Base-by-base conservation (phyloP, 805 yeast species). In the Candida insectalens region DNA sequence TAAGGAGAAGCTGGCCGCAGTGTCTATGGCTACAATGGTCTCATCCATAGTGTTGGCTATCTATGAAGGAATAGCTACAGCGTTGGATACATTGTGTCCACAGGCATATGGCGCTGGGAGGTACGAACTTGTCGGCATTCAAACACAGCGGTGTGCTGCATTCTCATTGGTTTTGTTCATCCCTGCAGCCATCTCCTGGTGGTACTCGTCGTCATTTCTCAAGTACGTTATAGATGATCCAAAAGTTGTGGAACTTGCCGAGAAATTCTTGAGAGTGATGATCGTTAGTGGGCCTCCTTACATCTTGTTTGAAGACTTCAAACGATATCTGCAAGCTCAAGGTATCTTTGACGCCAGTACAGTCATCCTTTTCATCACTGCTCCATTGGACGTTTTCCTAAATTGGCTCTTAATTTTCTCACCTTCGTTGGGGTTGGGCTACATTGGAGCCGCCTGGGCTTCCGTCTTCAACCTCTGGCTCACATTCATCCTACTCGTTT, bases 271-370 rank as follows among this genome's bases (percentile, higher is more conserved):
- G 35, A 55, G 67, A 30, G 60, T 76, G 5, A 60, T 77, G 21
- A 57, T 76, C 10, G 47, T 76, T 15, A 89, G 87, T n/a, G 67
- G 78, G 2, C 92, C 92, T 1, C 84, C 83, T 0, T 80, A 71
- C 50, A 74, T 80, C 19, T 46, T 80, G 5, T 73, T 71, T 45
- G 92, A 82, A 55, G 76, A 74, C 51, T 77, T 79, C 28, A 80
- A 81, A 49, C 73, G 83, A 46, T 82, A 66, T 46, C 60, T 82
- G 38, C 89, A 82, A 55, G 75, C 84, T 33, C 89, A 82, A 59
- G 84, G 83, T 20, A 71, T 80, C 9, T 82, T 80, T 59, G 85
- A 79, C 51, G 89, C 89, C 1, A 78, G 85, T 7, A 79, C 88
- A 0, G 66, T 74, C 35, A 81, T 79, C 16, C 58, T 82, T 21